Evolutionary conservation across 441 rosid genomes (phyloP), one percentile per base, ranked within the genome.

Genomic region (Eutrema salsugineum): DNA sequence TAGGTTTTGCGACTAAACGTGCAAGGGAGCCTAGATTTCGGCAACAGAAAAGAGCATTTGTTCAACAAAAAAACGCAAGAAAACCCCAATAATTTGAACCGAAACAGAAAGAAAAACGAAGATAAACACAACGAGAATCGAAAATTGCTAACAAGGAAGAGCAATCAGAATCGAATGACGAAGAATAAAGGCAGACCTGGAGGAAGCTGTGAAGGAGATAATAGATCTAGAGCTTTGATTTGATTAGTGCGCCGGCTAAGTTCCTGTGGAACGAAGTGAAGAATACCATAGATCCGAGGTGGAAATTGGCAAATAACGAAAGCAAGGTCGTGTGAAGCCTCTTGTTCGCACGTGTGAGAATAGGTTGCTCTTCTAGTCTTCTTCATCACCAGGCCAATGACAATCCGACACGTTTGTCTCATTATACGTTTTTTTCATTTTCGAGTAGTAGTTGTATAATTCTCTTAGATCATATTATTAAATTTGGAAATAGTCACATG

Each of bases 311-410:
- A 53, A 51, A 50, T 51, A 53, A 53, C 53, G 30, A 17, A 55
- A 28, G 71, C 43, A 39, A 47, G 47, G 33, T 53, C 70, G 70
- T 76, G 60, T 63, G 70, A 17, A 19, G 42, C 33, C 42, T 54
- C 8, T 68, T 17, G 47, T 40, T 63, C 62, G 67, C 67, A 56
- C 79, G 79, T 70, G 79, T 35, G 66, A 76, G 11, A 20, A 22
- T 22, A n/a, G 39, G 42, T 28, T 64, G 6, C 8, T 33, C 33
- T 56, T 64, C 30, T 64, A 4, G 6, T 33, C 33, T 56, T 64
- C 30, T 11, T 12, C 28, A 75, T 68, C 74, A 61, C 1, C 0
- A 0, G 16, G 2, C 66, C 55, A 69, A 56, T 69, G 6, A 63
- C 1, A 38, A 1, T 1, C 8, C 0, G 54, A 76, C 79, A 69